Percentiles rank a stretch among this genome's conserved stretches.
These are phyloP conservation scores for Picochlorum sp. DNA, from an alignment of 139 green algal species.

Conservation along the genomic window DNA sequence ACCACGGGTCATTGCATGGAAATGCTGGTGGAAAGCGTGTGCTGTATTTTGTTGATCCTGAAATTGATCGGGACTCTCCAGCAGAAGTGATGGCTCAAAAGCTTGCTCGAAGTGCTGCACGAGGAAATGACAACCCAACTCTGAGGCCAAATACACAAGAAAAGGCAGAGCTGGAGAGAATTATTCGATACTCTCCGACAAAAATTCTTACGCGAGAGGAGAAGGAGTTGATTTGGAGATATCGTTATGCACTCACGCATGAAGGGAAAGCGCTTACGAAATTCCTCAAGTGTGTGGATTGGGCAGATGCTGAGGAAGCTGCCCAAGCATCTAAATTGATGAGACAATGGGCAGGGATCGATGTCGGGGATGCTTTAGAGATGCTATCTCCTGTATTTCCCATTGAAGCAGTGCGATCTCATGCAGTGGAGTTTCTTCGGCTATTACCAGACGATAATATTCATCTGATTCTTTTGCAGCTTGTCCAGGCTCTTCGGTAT, in stretches of 20 bases:
- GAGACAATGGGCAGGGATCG: constrained; percentile 70
- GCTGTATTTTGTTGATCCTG: constrained; percentile 55
- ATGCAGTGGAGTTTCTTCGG: constrained; percentile 62
- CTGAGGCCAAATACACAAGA: constrained; percentile 80
- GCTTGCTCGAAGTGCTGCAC: constrained; percentile 65
- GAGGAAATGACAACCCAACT: constrained; percentile 58
- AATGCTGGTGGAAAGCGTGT: constrained; percentile 10
- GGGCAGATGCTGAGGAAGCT: constrained; percentile 74
- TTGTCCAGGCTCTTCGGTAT: constrained; percentile 91
- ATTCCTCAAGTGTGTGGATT: constrained; percentile 74
- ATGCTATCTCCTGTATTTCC: constrained; percentile 85
- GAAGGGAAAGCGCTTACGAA: constrained; percentile 70
- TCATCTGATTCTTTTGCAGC: constrained; percentile 83
- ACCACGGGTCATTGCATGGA: constrained; percentile 7
- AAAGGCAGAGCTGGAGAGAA: constrained; percentile 35
- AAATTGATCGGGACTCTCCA: constrained; percentile 74
- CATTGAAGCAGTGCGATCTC: constrained; percentile 53
- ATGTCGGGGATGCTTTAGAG: constrained; percentile 83
- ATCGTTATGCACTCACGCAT: constrained; percentile 64
- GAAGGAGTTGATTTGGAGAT: constrained; percentile 76
- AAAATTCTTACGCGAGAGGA: constrained; percentile 54
- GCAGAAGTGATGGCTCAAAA: constrained; percentile 89
- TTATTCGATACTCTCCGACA: constrained; percentile 40
- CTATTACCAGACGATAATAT: constrained; percentile 79
- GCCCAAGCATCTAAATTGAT: constrained; percentile 75